phyloP scores from a whole-genome alignment of 805 yeast species.

The Candida arabinofermentans region DNA sequence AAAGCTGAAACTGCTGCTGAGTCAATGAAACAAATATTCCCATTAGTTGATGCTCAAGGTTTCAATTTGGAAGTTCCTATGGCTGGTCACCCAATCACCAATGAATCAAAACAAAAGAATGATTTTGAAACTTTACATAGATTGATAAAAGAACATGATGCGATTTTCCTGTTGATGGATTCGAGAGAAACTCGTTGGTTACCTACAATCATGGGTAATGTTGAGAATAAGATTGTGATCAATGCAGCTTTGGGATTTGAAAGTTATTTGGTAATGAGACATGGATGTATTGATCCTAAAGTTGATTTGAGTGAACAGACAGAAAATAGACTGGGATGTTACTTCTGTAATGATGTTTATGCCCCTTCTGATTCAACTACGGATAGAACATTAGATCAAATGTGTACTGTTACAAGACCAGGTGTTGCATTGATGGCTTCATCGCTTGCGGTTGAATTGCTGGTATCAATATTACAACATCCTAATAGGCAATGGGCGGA shows the following conservation, averaged over 20 bases:
- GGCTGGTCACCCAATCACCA: conserved; percentile 86
- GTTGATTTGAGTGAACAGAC: conserved; percentile 20
- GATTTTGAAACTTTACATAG: conserved; percentile 51
- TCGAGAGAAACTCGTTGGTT: conserved; percentile 96
- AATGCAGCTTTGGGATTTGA: conserved; percentile 97
- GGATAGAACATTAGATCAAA: conserved; percentile 89
- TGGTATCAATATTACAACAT: conserved; percentile 72
- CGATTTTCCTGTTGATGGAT: conserved; percentile 79
- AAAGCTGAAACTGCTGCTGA: conserved; percentile 80
- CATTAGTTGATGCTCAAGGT: conserved; percentile 68
- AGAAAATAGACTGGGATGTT: conserved; percentile 72
- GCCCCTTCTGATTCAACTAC: conserved; percentile 89
- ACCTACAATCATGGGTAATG: conserved; percentile 81
- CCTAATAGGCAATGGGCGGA: conserved; percentile 44
- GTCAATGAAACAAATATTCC: conserved; percentile 69
- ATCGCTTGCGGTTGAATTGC: conserved; percentile 77
- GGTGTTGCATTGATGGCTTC: conserved; percentile 91
- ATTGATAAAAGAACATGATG: conserved; percentile 68
- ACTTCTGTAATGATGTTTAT: conserved; percentile 92
- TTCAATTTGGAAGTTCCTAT: conserved; percentile 76
- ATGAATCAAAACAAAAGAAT: conserved; percentile 43
- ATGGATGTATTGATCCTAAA: conserved; percentile 49
- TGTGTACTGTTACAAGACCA: conserved; percentile 98
- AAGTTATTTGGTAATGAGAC: conserved; percentile 89
- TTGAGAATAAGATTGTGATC: conserved; percentile 66